phyloP scores from a whole-genome alignment of 2,329 filamentous ascomycete genomes.

The Madurella fahalii region DNA sequence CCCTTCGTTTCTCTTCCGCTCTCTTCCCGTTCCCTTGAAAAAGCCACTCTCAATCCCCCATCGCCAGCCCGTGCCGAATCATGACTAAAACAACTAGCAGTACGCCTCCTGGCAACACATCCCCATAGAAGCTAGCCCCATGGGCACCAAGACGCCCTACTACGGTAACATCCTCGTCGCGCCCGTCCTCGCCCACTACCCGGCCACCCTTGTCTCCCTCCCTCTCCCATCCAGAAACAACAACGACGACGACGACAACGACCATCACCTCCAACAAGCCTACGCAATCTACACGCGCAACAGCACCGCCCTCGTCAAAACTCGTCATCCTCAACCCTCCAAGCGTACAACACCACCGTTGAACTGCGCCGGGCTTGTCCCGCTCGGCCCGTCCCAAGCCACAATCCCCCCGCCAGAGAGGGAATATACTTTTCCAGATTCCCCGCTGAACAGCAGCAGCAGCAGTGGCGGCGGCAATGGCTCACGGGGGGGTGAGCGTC shows the following conservation, averaged over 20 bases:
- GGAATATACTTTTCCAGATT: conserved; percentile 15
- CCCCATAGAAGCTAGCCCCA: conserved; percentile 42
- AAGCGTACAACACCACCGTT: conserved; percentile 55
- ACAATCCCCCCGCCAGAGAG: conserved; percentile 12
- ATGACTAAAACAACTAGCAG: conserved; percentile 10
- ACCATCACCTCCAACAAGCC: conserved; percentile 41
- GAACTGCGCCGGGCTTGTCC: conserved; percentile 34
- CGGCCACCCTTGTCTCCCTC: conserved; percentile 46
- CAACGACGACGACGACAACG: not conserved
- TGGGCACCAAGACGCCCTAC: conserved; percentile 60
- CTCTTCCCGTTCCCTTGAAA: not conserved
- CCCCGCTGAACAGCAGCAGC: no score
- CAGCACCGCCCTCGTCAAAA: conserved; percentile 39
- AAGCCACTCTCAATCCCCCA: no score
- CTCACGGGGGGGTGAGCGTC: no score
- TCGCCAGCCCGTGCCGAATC: no score
- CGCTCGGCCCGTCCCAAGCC: conserved; percentile 19
- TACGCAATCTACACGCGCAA: conserved; percentile 52
- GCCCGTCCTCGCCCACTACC: conserved; percentile 39
- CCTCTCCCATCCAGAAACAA: conserved; percentile 30
- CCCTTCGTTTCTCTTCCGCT: not conserved
- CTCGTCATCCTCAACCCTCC: conserved; percentile 55
- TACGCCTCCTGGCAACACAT: conserved; percentile 60
- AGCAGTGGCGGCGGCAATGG: no score
- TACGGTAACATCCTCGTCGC: conserved; percentile 58